Evolutionary conservation across 805 yeast genomes (phyloP).

Genomic region (Martiniozyma abietophila): DNA sequence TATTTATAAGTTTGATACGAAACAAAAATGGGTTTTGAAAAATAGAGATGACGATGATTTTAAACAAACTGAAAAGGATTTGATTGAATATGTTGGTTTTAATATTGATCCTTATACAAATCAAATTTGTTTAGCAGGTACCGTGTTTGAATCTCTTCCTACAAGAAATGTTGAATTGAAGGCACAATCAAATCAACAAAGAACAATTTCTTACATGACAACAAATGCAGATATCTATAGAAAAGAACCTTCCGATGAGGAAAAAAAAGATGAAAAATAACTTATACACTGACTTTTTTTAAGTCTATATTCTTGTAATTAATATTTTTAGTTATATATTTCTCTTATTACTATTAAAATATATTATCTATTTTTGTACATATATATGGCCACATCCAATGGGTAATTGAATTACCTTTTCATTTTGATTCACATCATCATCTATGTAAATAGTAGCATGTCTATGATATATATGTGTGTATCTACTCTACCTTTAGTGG

Average conservation of each 20-base stretch:
- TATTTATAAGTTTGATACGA: constrained; percentile 53
- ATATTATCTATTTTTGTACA: no score
- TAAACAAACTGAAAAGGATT: constrained; percentile 38
- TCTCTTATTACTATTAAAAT: no score
- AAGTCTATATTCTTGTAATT: constrained; percentile 5
- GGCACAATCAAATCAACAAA: constrained; percentile 21
- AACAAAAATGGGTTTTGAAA: constrained; percentile 47
- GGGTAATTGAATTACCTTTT: no score
- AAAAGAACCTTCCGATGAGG: constrained; percentile 24
- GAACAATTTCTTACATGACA: constrained; percentile 25
- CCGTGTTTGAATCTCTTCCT: constrained; percentile 52
- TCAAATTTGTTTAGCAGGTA: constrained; percentile 51
- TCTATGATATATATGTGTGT: no score
- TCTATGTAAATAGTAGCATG: no score
- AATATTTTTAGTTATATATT: no score
- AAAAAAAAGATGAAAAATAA: constrained; percentile 12
- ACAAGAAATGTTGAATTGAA: constrained; percentile 26
- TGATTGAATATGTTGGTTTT: constrained; percentile 53
- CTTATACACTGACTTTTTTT: neutral
- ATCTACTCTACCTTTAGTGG: no score
- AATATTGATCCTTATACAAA: constrained; percentile 53
- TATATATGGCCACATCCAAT: no score
- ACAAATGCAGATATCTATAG: constrained; percentile 30
- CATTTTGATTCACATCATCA: no score
- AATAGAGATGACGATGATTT: constrained; percentile 34